A percentile compares a stretch with the other conserved stretches of the same genome.
Conservation (phyloP, 1,284 basidiomycete genomes). For the Taiwanofungus camphoratus region DNA sequence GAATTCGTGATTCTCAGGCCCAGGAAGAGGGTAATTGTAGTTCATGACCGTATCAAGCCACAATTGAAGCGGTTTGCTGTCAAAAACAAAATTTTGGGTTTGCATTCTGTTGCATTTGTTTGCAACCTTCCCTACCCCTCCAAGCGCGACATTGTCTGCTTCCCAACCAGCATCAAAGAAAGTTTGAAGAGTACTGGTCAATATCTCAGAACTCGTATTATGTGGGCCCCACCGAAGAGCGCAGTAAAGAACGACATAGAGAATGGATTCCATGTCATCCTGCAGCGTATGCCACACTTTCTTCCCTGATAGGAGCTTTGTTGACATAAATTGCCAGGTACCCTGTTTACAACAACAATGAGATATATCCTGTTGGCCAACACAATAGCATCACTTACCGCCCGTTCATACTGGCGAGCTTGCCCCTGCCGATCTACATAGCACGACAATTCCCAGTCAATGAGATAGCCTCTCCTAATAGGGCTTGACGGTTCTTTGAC, state of each 20-base stretch:
- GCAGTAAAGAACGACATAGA: slow-evolving; percentile 10
- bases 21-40: not conserved
- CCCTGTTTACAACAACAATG: not conserved
- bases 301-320: not conserved
- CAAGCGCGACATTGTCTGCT: too few relatives aligned
- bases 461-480: slow-evolving; percentile 2
- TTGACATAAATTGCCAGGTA: slow-evolving; percentile 5
- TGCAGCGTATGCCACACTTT: not conserved
- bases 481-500: not conserved
- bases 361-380: not conserved
- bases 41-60: not conserved
- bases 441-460: slow-evolving; percentile 11
- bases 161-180: too few relatives aligned
- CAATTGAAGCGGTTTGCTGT: not conserved
- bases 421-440: not conserved
- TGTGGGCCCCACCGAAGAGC: not conserved
- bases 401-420: not conserved
- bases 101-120: too few relatives aligned
- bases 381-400: slow-evolving; percentile 1
- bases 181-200: too few relatives aligned
- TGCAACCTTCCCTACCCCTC: too few relatives aligned
- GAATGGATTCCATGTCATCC: slow-evolving; percentile 11
- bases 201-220: not conserved
- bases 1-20: not conserved
- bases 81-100: too few relatives aligned